A percentile compares a stretch with the other conserved stretches of the same genome.
Conservation (phyloP, 352 stramenopile genomes). For the Peronospora tabacina region DNA sequence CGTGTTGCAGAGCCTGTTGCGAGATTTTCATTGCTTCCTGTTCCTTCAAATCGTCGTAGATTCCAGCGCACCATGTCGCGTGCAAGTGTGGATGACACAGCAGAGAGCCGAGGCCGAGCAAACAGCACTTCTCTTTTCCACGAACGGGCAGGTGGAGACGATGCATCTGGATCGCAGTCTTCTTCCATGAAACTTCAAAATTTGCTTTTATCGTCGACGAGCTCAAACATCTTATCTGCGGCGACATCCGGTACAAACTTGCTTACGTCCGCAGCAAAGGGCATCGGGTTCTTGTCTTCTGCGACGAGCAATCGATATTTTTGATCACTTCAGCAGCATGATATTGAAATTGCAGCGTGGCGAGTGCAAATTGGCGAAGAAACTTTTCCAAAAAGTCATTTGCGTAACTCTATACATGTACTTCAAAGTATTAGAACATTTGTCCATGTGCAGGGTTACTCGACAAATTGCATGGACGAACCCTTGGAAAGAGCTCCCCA, state of each 20-base stretch:
- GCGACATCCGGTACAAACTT: slow-evolving; percentile 53
- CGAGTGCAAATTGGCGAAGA: slow-evolving; percentile 2
- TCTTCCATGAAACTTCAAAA: slow-evolving; percentile 54
- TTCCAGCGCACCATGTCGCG: slow-evolving; percentile 38
- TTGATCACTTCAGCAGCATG: slow-evolving; percentile 26
- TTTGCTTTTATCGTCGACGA: slow-evolving; percentile 52
- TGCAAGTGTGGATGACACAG: slow-evolving; percentile 25
- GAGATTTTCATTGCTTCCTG: slow-evolving; percentile 72
- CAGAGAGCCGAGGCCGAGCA: slow-evolving; percentile 21
- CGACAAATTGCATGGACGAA: slow-evolving; percentile 48
- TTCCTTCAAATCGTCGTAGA: slow-evolving; percentile 48
- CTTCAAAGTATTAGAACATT: neutral
- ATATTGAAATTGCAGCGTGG: neutral
- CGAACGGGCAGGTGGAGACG: slow-evolving; percentile 24
- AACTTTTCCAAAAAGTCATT: neutral
- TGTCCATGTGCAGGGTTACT: slow-evolving; percentile 19
- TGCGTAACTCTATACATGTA: slow-evolving; percentile 18
- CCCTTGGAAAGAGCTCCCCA: slow-evolving; percentile 44
- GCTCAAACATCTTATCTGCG: slow-evolving; percentile 59
- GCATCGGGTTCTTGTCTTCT: slow-evolving; percentile 76
- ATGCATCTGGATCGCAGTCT: slow-evolving; percentile 23
- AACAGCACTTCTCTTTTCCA: slow-evolving; percentile 39
- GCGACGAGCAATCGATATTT: slow-evolving; percentile 64
- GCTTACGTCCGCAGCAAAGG: slow-evolving; percentile 65
- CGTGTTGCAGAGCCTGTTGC: slow-evolving; percentile 68